Evolutionary conservation across 306 rosid species (phyloP).

Genomic region (Spatholobus suberectus): DNA sequence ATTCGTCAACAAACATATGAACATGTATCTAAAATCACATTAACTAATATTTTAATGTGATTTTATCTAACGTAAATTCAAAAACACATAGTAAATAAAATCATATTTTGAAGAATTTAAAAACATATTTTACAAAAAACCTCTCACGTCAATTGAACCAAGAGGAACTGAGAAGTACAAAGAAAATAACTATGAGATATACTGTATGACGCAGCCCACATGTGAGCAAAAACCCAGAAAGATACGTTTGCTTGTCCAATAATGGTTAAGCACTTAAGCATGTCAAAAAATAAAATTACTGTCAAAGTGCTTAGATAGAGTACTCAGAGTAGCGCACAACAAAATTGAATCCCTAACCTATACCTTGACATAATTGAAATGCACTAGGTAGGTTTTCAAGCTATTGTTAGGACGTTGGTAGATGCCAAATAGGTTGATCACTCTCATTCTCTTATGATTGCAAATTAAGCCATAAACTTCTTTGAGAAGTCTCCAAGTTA

Average conservation of each 20-base stretch:
- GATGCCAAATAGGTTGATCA: too few species aligned
- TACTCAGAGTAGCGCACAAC: too few species aligned
- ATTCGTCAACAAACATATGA: neutral
- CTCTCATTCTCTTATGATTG: too few species aligned
- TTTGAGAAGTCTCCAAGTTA: too few species aligned
- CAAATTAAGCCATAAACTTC: too few species aligned
- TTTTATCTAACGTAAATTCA: too few species aligned
- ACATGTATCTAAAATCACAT: neutral
- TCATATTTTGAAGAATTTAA: neutral
- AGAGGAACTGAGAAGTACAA: slow-evolving; percentile 28
- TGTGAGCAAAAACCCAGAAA: slow-evolving; percentile 23
- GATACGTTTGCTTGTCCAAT: neutral
- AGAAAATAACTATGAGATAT: slow-evolving; percentile 28
- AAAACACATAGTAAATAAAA: neutral
- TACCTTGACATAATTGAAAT: too few species aligned
- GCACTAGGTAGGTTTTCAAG: too few species aligned
- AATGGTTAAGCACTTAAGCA: neutral
- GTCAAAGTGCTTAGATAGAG: too few species aligned
- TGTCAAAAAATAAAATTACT: neutral
- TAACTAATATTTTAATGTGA: neutral
- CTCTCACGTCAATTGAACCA: neutral
- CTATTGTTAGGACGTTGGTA: too few species aligned
- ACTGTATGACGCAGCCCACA: slow-evolving; percentile 52
- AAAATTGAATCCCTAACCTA: too few species aligned
- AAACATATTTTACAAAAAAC: neutral